Evolutionary conservation across 1,284 basidiomycete species (phyloP).

Genomic region (Pseudozyma pruni): DNA sequence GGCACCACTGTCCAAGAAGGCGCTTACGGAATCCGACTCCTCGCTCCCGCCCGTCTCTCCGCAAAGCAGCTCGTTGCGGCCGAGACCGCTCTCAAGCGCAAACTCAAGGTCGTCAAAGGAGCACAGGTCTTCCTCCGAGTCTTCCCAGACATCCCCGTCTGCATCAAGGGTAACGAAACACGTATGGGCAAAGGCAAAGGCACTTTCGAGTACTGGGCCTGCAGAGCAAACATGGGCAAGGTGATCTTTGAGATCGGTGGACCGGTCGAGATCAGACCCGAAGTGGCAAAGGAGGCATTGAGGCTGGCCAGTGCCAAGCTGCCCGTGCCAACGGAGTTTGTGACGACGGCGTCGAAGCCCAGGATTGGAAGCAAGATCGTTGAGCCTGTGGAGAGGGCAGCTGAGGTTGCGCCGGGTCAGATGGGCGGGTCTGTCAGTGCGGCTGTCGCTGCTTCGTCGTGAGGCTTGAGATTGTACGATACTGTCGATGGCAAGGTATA

Average conservation of each 20-base stretch:
- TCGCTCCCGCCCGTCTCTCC: constrained; percentile 83
- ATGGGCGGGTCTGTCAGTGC: background rate
- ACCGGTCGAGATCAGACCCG: constrained; percentile 82
- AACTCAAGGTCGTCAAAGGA: constrained; percentile 90
- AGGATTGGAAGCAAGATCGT: constrained; percentile 75
- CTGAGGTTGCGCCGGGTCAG: background rate
- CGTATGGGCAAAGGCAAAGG: constrained; percentile 99
- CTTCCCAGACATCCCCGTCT: constrained; percentile 96
- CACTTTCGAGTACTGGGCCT: constrained; percentile 96
- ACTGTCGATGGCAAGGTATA: no score
- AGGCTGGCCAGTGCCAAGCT: constrained; percentile 89
- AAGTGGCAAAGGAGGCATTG: constrained; percentile 90
- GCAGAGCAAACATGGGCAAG: constrained; percentile 88
- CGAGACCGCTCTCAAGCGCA: constrained; percentile 88
- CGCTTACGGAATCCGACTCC: constrained; percentile 89
- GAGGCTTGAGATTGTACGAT: background rate
- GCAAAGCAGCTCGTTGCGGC: constrained; percentile 90
- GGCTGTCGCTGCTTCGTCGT: constrained; percentile 1
- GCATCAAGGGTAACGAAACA: constrained; percentile 98
- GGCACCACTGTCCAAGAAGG: constrained; percentile 93
- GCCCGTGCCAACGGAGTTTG: constrained; percentile 89
- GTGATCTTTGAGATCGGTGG: constrained; percentile 96
- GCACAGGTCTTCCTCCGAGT: constrained; percentile 87
- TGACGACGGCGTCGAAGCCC: constrained; percentile 77
- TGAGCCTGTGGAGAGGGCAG: background rate